Conservation (phyloP, 2,329 filamentous ascomycete species). For the Ophiostoma populinum region DNA sequence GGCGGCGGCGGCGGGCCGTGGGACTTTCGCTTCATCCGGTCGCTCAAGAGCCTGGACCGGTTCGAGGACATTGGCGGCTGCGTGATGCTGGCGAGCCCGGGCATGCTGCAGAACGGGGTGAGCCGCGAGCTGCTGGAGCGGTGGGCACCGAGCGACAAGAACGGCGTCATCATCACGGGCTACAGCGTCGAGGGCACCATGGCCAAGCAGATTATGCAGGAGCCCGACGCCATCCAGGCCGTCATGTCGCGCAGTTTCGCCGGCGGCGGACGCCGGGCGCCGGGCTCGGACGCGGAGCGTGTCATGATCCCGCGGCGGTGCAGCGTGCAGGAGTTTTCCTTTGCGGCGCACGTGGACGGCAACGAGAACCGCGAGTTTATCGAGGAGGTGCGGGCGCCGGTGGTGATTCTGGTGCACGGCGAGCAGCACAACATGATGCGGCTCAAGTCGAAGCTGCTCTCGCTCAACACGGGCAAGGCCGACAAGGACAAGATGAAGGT, state of each 20-base stretch:
- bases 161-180: constrained; percentile 95
- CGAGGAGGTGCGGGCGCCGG: constrained; percentile 77
- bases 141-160: constrained; percentile 92
- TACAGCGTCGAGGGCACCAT: constrained; percentile 98
- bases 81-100: constrained; percentile 92
- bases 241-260: constrained; percentile 61
- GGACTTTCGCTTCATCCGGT: constrained; percentile 92
- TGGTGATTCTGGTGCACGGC: constrained; percentile 92
- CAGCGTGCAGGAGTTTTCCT: constrained; percentile 85
- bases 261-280: constrained; percentile 43
- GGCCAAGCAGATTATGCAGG: constrained; percentile 88
- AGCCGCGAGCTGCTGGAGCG: constrained; percentile 82
- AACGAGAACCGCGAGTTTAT: constrained; percentile 95
- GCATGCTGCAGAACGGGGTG: constrained; percentile 96
- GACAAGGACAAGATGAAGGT: constrained; percentile 77
- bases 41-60: constrained; percentile 78
- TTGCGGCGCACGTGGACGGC: constrained; percentile 92
- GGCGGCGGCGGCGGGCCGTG: constrained; percentile 71
- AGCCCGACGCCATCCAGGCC: constrained; percentile 86
- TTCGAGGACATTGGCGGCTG: constrained; percentile 94
- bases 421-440: constrained; percentile 98
- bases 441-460: constrained; percentile 82
- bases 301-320: constrained; percentile 84
- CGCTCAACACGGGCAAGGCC: constrained; percentile 69
- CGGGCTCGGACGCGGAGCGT: constrained; percentile 60